Evolutionary conservation across 176 grass and related monocot species (phyloP), one percentile per base, ranked within the genome.

Genomic region (Stipa capillata): DNA sequence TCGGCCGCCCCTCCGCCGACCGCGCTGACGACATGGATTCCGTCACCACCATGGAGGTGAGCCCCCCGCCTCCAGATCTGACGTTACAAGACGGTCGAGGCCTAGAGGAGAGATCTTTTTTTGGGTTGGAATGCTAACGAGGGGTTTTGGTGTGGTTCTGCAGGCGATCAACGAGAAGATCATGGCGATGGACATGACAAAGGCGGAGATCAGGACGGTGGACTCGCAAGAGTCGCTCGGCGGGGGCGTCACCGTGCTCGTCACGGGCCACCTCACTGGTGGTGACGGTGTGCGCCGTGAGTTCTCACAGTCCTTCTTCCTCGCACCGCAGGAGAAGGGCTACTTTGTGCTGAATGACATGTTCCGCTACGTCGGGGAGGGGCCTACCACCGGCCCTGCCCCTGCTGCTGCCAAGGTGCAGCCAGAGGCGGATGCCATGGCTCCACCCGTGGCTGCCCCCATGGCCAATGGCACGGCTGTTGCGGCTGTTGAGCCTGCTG

Each of bases 301-400:
- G 36, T 97, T 97, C 83, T 79, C 85, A 9, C 93, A 97, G 72
- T 93, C 90, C 37, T 97, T 97, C 88, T 93, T 97, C 55, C 93
- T 97, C 13, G 93, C 93, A 7, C 93, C 88, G 10, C 93, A 97
- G 67, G 93, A 97, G 63, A 97, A 87, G 32, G 93, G 93, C 13
- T 97, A 82, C 67, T 97, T 90, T 65, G 90, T 97, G 41, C 83
- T 97, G 37, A 97, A 97, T 18, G 93, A 97, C 73, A 84, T 91
- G 17, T 91, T 97, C 65, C 80, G 91, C 42, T 93, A 78, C 27
- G 79, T 90, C 4, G 81, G 64, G 32, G 77, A 86, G 6, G 63
- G 6, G 29, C 39, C 71, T 40, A 31, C 51, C 74, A 55, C 80
- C 56, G 63, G n/a, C n/a, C n/a, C 48, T 5, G 43, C 50, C 1